phyloP scores from a whole-genome alignment of 768 basidiomycete genomes.

The Russula griseocarnosa region DNA sequence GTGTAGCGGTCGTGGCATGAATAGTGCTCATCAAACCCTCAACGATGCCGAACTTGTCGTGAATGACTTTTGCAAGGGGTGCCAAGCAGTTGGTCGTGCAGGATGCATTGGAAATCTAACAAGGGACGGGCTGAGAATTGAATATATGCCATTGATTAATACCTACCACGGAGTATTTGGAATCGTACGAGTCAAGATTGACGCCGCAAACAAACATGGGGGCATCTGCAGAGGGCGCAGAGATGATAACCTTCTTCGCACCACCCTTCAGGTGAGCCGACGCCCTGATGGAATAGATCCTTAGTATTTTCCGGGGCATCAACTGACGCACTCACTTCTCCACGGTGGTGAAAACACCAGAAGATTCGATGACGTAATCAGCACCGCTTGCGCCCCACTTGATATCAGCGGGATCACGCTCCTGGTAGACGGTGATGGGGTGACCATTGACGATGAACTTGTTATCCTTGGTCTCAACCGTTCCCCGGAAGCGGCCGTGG shows the following conservation, averaged over 20 bases:
- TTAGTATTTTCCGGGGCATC: not conserved
- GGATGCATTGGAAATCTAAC: conserved; percentile 92
- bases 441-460: conserved; percentile 86
- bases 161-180: conserved; percentile 80
- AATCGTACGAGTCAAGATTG: conserved; percentile 89
- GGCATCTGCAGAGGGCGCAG: conserved; percentile 94
- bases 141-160: conserved; percentile 14
- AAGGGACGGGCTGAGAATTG: conserved; percentile 1
- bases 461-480: conserved; percentile 75
- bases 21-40: conserved; percentile 99
- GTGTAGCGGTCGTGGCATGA: conserved; percentile 93
- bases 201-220: conserved; percentile 95
- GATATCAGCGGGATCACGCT: conserved; percentile 85
- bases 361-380: conserved; percentile 94
- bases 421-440: conserved; percentile 69
- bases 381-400: conserved; percentile 78
- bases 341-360: conserved; percentile 95
- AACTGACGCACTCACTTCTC: conserved; percentile 59
- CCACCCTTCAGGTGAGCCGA: conserved; percentile 93
- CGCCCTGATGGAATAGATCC: conserved; percentile 48
- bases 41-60: conserved; percentile 94
- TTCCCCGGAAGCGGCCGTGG: conserved; percentile 88
- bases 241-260: conserved; percentile 99
- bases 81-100: conserved; percentile 99
- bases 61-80: conserved; percentile 95